Conservation (phyloP, 2,329 filamentous ascomycete genomes). For the Epicoccum sorghinum region DNA sequence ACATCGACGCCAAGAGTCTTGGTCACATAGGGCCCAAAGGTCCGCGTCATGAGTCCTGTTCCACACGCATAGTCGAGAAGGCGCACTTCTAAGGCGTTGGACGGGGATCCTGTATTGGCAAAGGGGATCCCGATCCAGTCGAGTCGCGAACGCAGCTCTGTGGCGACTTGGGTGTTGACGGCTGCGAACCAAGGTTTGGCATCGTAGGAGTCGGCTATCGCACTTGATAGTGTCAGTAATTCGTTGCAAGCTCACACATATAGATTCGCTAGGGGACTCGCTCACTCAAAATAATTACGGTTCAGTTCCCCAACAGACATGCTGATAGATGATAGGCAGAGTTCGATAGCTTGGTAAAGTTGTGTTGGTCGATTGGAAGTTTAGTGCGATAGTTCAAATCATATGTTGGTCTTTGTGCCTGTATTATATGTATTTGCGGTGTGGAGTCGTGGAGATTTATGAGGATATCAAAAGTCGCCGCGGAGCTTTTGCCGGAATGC, state of each 20-base stretch:
- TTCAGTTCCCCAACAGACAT: conserved; percentile 46
- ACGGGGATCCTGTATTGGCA: conserved; percentile 43
- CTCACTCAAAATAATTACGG: conserved; percentile 45
- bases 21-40: conserved; percentile 66
- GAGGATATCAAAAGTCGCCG: conserved; percentile 12
- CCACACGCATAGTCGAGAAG: conserved; percentile 80
- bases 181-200: conserved; percentile 58
- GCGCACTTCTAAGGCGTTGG: conserved; percentile 49
- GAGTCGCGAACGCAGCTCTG: conserved; percentile 59
- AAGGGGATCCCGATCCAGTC: conserved; percentile 69
- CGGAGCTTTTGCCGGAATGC: background rate
- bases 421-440: background rate
- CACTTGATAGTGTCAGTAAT: conserved; percentile 44
- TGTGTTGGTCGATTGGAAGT: too few relatives aligned
- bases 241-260: too few relatives aligned
- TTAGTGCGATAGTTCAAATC: too few relatives aligned
- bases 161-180: conserved; percentile 60
- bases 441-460: conserved; percentile 2
- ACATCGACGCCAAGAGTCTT: conserved; percentile 72
- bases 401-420: too few relatives aligned
- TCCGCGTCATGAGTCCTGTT: conserved; percentile 67
- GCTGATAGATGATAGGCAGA: background rate
- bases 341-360: background rate
- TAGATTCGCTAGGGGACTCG: background rate
- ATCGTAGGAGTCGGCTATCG: conserved; percentile 63